Evolutionary conservation across 805 yeast genomes (phyloP).

Genomic region (Candida sithepensis): DNA sequence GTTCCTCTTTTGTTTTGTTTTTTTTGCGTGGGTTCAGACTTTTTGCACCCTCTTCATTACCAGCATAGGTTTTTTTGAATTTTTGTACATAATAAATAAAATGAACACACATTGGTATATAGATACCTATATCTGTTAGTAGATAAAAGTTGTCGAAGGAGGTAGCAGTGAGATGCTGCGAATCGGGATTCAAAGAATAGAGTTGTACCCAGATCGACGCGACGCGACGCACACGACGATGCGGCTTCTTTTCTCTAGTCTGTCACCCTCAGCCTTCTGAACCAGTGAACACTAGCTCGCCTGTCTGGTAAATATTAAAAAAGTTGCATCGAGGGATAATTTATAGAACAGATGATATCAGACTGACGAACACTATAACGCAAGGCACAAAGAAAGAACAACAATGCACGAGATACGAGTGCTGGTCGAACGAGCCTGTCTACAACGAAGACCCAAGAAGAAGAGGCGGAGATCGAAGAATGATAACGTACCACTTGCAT

Average conservation of each 20-base stretch:
- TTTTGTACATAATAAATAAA: neutral
- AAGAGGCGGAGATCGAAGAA: neutral
- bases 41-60: neutral
- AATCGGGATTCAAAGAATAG: too few species aligned
- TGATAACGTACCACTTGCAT: neutral
- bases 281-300: too few species aligned
- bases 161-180: too few species aligned
- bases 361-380: too few species aligned
- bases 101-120: neutral
- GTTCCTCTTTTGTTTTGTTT: neutral
- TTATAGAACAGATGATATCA: too few species aligned
- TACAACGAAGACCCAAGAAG: neutral
- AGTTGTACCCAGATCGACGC: too few species aligned
- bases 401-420: neutral
- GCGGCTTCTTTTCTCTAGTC: too few species aligned
- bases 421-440: neutral
- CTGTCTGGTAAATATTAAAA: too few species aligned
- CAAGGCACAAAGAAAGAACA: neutral
- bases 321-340: too few species aligned
- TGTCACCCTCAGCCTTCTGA: too few species aligned
- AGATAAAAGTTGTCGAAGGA: neutral
- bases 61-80: neutral
- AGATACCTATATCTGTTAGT: neutral
- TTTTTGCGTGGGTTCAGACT: neutral
- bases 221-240: too few species aligned